Conservation (phyloP, 2,329 filamentous ascomycete genomes). For the Endocalyx cinctus region DNA sequence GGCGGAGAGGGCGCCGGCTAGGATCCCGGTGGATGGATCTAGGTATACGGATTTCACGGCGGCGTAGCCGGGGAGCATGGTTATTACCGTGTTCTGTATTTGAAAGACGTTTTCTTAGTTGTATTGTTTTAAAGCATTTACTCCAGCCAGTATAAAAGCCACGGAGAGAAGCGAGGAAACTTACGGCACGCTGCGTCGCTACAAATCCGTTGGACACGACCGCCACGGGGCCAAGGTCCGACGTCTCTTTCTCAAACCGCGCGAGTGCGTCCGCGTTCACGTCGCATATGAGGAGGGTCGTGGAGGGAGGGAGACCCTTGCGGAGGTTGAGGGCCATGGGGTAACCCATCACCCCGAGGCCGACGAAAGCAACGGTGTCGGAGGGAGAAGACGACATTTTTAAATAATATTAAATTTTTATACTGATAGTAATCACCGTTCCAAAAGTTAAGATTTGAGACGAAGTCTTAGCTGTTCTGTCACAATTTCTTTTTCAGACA, state of each 20-base stretch:
- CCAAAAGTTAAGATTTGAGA: no score
- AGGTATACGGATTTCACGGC: slow-evolving; percentile 34
- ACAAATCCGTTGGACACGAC: slow-evolving; percentile 32
- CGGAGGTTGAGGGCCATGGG: slow-evolving; percentile 31
- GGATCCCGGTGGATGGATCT: slow-evolving; percentile 25
- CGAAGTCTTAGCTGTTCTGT: no score
- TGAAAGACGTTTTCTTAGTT: no score
- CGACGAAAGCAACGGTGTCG: slow-evolving; percentile 27
- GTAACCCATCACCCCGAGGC: slow-evolving; percentile 31
- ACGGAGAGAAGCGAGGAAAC: no score
- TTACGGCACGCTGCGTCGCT: slow-evolving; percentile 31
- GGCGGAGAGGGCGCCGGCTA: slow-evolving; percentile 24
- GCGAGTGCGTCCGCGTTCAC: slow-evolving; percentile 31
- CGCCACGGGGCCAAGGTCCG: slow-evolving; percentile 29
- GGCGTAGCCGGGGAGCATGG: slow-evolving; percentile 33
- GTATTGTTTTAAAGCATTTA: no score
- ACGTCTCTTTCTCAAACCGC: slow-evolving; percentile 31
- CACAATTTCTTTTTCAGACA: no score
- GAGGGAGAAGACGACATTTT: slow-evolving; percentile 13
- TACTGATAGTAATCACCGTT: no score
- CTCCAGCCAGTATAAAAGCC: no score
- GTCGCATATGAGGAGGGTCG: slow-evolving; percentile 27
- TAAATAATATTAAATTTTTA: background rate
- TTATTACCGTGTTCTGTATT: slow-evolving; percentile 33
- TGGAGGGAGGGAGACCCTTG: slow-evolving; percentile 16